Conservation (phyloP, 2,329 filamentous ascomycete genomes). For the Scopulariopsis brevicaulis region DNA sequence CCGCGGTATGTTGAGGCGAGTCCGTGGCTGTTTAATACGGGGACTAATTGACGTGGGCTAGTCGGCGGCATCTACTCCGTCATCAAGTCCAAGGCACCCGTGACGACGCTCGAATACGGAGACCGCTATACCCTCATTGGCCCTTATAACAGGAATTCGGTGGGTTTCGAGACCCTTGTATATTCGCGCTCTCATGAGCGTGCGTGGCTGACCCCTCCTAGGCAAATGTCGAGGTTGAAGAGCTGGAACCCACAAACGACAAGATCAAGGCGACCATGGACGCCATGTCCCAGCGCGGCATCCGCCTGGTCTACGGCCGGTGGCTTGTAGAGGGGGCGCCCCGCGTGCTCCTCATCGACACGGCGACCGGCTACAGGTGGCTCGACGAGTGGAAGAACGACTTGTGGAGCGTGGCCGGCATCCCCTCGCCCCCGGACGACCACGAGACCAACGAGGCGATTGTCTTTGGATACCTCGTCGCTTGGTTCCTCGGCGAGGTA, state of each 20-base stretch:
- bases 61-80: slow-evolving; percentile 4
- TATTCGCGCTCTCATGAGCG: not conserved
- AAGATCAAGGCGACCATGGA: not conserved
- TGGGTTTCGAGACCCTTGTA: not conserved
- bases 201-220: not conserved
- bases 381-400: slow-evolving; percentile 2
- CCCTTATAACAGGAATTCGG: not conserved
- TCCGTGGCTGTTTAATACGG: not conserved
- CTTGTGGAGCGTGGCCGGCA: slow-evolving; percentile 77
- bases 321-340: slow-evolving; percentile 1
- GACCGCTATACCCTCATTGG: slow-evolving; percentile 1
- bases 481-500: slow-evolving; percentile 3
- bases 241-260: not conserved
- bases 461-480: slow-evolving; percentile 1
- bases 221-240: not conserved
- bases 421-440: slow-evolving; percentile 85
- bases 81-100: slow-evolving; percentile 3
- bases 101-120: not conserved
- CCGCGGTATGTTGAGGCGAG: slow-evolving; percentile 51
- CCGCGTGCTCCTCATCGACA: slow-evolving; percentile 2
- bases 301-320: slow-evolving; percentile 1
- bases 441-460: slow-evolving; percentile 70
- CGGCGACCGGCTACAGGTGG: not conserved
- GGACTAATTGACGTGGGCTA: not conserved
- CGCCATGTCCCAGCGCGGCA: not conserved